A percentile compares a stretch with the other conserved stretches of the same genome.
These are phyloP conservation scores for Saccharomycopsis selenospora DNA, from an alignment of 805 yeast species.

Conservation along the genomic window DNA sequence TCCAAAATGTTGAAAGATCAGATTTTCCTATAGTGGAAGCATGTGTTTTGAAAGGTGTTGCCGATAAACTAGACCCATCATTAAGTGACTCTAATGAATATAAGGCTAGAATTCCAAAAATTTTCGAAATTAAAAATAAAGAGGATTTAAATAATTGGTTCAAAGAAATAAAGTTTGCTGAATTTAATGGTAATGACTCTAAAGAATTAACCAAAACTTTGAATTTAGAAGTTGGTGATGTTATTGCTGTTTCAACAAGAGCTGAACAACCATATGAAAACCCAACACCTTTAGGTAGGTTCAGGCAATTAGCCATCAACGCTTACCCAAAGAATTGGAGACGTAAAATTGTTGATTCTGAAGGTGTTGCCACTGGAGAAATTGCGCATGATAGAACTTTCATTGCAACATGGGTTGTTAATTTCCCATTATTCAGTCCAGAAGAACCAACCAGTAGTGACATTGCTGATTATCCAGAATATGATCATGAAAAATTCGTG, in stretches of 20 bases:
- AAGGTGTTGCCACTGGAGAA: constrained; percentile 3
- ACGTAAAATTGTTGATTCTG: constrained; percentile 27
- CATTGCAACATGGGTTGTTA: constrained; percentile 80
- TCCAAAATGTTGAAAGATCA: constrained; percentile 30
- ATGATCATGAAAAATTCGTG: constrained; percentile 40
- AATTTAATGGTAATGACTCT: constrained; percentile 28
- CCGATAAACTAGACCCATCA: constrained; percentile 26
- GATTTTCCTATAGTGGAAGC: constrained; percentile 70
- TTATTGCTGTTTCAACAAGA: constrained; percentile 75
- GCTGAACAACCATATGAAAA: constrained; percentile 69
- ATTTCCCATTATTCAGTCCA: constrained; percentile 89
- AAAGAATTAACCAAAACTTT: constrained; percentile 30
- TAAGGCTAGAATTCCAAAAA: constrained; percentile 49
- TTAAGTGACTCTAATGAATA: constrained; percentile 39
- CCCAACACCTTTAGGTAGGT: constrained; percentile 89
- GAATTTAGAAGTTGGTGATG: constrained; percentile 55
- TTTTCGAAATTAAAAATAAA: constrained; percentile 42
- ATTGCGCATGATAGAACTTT: constrained; percentile 30
- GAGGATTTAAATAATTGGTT: constrained; percentile 40
- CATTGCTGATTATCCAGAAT: constrained; percentile 48
- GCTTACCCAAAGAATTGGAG: constrained; percentile 45
- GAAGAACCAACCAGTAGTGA: constrained; percentile 32
- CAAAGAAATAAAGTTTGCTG: constrained; percentile 28
- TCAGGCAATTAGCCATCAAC: constrained; percentile 66
- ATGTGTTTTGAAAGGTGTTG: constrained; percentile 50